Base-by-base conservation (phyloP, 768 basidiomycete species). In the Saitozyma podzolica region DNA sequence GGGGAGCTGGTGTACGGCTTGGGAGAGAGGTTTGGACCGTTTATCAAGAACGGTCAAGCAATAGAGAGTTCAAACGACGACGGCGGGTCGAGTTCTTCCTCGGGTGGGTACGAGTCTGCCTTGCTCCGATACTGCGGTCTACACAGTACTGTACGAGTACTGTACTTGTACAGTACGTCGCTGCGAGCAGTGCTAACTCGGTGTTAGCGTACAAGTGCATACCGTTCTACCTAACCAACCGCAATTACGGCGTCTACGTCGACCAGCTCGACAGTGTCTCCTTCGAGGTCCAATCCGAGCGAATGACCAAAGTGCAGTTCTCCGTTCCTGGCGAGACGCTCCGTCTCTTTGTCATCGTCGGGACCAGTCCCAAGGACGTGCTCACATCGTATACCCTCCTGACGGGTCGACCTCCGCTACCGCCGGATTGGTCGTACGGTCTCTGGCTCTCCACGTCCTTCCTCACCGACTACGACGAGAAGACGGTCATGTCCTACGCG, bases 1-100 rank as follows among this genome's bases (percentile, higher is more conserved):
- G 61, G 61, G 29, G 61, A 62, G 47, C 57, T 58, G 17, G 61
- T 62, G 0, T 62, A 62, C 42, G 61, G 61, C 8, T 41, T 62
- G 41, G 61, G 61, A 37, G 61, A 62, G 20, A 8, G 88, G 61
- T 62, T 62, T 50, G 61, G 61, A 7, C 61, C 61, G 29, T 58
- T 62, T 9, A 58, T 62, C 55, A 62, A 62, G 61, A 62, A 62
- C 29, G 61, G 61, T 5, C 61, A 62, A 49, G 42, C 42, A 17
- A 50, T 62, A 16, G 61, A 62, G 49, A 40, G 57, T 14, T 58
- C 56, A 8, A 57, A 62, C n/a, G 61, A 62, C 17, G 61, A 62
- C 39, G 61, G 61, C 9, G 61, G 61, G 42, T 29, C 61, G 8
- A 62, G 52, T 9, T 58, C 37, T 29, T 16, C 41, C 29, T 29